Evolutionary conservation across 208 protist species (phyloP).

Genomic region (Wallacemonas collosoma): DNA sequence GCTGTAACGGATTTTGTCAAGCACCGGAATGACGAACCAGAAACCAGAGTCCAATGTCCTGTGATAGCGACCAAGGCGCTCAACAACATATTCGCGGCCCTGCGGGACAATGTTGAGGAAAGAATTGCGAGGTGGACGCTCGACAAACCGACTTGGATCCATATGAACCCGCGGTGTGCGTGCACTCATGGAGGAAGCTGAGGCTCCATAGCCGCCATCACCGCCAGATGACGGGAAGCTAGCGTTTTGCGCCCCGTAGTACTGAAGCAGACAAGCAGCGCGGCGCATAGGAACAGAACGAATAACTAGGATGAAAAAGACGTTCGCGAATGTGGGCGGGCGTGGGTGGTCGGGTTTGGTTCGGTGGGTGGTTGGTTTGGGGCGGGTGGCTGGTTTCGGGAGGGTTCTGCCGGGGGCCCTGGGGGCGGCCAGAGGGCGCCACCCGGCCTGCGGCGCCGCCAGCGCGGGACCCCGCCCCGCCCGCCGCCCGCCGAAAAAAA

Average conservation of each 20-base stretch:
- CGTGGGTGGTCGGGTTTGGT: not conserved
- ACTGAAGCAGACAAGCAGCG: constrained; percentile 11
- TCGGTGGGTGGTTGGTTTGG: not conserved
- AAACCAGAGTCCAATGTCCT: constrained; percentile 90
- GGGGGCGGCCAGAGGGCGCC: not conserved
- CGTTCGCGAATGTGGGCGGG: not conserved
- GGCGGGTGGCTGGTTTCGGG: not conserved
- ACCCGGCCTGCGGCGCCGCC: not conserved
- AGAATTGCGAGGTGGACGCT: constrained; percentile 71
- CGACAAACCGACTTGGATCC: constrained; percentile 65
- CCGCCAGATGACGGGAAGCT: not conserved
- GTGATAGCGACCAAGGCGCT: constrained; percentile 94
- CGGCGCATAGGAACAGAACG: constrained; percentile 10
- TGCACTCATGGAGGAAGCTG: constrained; percentile 29
- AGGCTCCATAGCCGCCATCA: constrained; percentile 7
- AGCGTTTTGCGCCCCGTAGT: constrained; percentile 12
- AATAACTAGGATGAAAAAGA: not conserved
- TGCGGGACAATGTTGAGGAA: constrained; percentile 95
- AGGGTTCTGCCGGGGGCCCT: not conserved
- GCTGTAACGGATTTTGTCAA: constrained; percentile 95
- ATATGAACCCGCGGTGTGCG: constrained; percentile 31
- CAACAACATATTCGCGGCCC: constrained; percentile 93
- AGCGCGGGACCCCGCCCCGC: not conserved
- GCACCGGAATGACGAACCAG: constrained; percentile 91
- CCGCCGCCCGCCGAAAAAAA: not conserved